These are phyloP conservation scores for Pyrenophora graminea DNA, from an alignment of 2,329 filamentous ascomycete species.

Conservation along the genomic window DNA sequence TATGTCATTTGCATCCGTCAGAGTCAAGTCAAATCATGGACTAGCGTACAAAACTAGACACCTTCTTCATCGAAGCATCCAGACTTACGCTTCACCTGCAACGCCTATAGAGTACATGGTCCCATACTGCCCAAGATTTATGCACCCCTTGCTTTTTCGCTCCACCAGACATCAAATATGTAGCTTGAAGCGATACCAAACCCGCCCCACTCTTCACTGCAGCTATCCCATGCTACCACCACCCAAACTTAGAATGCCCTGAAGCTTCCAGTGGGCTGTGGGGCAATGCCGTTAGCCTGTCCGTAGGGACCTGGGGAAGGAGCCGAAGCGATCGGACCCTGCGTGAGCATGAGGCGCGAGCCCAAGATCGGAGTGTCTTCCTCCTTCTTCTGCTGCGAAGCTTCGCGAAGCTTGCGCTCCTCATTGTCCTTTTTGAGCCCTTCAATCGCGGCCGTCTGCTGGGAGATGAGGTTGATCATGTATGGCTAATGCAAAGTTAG, in stretches of 20 bases:
- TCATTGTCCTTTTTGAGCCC: conserved; percentile 93
- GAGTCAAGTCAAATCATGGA: too few species aligned
- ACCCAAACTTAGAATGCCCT: conserved; percentile 39
- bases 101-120: too few species aligned
- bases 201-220: too few species aligned
- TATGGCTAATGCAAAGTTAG: conserved; percentile 63
- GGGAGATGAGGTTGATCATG: conserved; percentile 97
- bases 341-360: conserved; percentile 91
- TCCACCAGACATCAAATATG: neutral
- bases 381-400: conserved; percentile 83
- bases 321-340: conserved; percentile 68
- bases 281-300: conserved; percentile 85
- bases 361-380: conserved; percentile 93
- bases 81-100: too few species aligned
- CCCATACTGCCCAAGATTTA: neutral
- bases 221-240: too few species aligned
- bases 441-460: conserved; percentile 86
- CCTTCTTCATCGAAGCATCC: too few species aligned
- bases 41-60: too few species aligned
- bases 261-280: conserved; percentile 76
- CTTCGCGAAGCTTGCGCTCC: conserved; percentile 75
- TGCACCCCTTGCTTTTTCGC: neutral
- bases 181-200: too few species aligned
- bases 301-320: conserved; percentile 70
- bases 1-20: too few species aligned